These are phyloP conservation scores for Luffa acutangula DNA, from an alignment of 306 rosid genomes.

Conservation along the genomic window DNA sequence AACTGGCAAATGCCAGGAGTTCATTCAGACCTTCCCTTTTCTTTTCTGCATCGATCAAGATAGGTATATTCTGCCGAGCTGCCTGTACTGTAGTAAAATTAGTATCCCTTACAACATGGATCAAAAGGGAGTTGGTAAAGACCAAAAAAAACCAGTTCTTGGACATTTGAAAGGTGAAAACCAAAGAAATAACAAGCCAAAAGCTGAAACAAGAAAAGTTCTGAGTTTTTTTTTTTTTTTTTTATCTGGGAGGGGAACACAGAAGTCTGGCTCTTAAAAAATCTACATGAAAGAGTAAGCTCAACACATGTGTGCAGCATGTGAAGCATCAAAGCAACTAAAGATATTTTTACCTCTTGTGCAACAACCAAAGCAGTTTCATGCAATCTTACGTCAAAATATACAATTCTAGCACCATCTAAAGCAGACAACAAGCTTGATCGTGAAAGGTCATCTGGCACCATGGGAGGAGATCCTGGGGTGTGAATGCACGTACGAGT, in stretches of 20 bases:
- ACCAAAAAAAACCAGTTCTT: background rate
- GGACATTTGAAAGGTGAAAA: background rate
- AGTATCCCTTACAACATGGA: conserved; percentile 1
- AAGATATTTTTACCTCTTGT: conserved; percentile 50
- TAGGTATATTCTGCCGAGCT: conserved; percentile 43
- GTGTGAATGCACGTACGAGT: conserved; percentile 80
- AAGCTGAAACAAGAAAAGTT: background rate
- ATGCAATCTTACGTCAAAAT: conserved; percentile 48
- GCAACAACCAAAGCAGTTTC: conserved; percentile 75
- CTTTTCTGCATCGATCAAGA: conserved; percentile 74
- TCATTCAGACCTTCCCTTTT: conserved; percentile 72
- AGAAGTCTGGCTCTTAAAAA: background rate
- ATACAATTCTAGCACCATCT: conserved; percentile 66
- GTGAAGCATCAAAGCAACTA: conserved; percentile 8
- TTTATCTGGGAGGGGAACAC: background rate
- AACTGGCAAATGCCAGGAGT: conserved; percentile 55
- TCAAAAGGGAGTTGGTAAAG: background rate
- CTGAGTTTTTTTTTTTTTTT: background rate
- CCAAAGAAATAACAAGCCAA: background rate
- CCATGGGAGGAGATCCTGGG: conserved; percentile 76
- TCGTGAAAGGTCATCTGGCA: conserved; percentile 50
- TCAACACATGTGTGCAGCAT: background rate
- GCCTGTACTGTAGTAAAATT: conserved; percentile 45
- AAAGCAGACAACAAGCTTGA: conserved; percentile 50
- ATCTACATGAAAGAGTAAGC: background rate